Evolutionary conservation across 164 flowering plant genomes (phyloP).

Genomic region (Amborella trichopoda): DNA sequence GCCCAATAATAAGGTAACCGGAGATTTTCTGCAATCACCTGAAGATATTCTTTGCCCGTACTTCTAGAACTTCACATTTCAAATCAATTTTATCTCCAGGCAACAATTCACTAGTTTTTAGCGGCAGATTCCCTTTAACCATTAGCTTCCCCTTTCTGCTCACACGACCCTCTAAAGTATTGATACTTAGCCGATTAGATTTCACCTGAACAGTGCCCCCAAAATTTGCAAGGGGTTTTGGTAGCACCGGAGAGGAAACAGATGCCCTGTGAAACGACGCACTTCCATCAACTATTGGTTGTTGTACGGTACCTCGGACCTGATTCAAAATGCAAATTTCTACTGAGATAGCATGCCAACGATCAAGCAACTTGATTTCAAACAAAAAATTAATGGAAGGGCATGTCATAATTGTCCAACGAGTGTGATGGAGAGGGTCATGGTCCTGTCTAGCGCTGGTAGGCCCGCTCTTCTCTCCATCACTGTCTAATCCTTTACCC

Average conservation of each 20-base stretch:
- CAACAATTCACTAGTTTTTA: constrained; percentile 56
- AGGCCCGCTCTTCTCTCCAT: no score
- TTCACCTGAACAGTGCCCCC: constrained; percentile 81
- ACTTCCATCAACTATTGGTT: constrained; percentile 85
- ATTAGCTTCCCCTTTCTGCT: constrained; percentile 82
- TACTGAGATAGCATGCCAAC: no score
- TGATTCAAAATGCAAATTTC: no score
- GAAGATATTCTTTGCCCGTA: constrained; percentile 76
- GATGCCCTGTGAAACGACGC: constrained; percentile 95
- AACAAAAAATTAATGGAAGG: no score
- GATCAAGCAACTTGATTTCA: no score
- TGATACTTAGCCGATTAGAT: constrained; percentile 74
- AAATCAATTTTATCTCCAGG: constrained; percentile 77
- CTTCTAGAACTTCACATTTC: constrained; percentile 94
- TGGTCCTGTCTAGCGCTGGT: no score
- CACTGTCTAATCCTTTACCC: no score
- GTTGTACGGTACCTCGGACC: constrained; percentile 97
- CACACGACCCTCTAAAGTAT: constrained; percentile 78
- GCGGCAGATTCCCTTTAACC: constrained; percentile 79
- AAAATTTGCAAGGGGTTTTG: constrained; percentile 79
- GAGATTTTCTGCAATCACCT: no score
- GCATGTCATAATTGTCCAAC: no score
- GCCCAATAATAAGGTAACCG: no score
- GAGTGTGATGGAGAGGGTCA: no score
- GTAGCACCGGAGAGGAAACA: constrained; percentile 81